Evolutionary conservation across 179 eudicot species (phyloP), one percentile per base, ranked within the genome.

Genomic region (Beta corolliflora): DNA sequence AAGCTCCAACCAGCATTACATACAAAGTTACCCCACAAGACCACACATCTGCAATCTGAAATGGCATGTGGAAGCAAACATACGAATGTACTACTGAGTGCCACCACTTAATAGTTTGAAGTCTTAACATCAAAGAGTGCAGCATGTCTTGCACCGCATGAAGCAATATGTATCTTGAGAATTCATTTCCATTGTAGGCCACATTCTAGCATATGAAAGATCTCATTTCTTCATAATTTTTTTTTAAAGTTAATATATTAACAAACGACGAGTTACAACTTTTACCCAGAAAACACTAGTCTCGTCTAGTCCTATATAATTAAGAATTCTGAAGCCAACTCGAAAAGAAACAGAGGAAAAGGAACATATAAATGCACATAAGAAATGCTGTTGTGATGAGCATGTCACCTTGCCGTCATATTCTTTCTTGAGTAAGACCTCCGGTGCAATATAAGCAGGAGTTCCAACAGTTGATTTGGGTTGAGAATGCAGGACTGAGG

Each of bases 401-500:
- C 41, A 77, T 73, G 46, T 66, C 84, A 93, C 98, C 97, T 94
- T 92, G 85, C 98, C 98, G 82, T 94, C 98, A 81, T 94, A 94
- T 86, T 93, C 98, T 88, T 94, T 94, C 85, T 93, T 92, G 46
- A 91, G 90, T 73, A 94, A 82, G 64, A 94, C 93, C 85, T 94
- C 98, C 11, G 98, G 98, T 46, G 98, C 98, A 84, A 94, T 94
- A 86, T 94, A 94, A 76, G 98, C 98, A 67, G 98, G 98, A 80
- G 98, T 94, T 69, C 98, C 98, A 77, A 94, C 98, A 46, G 98
- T 94, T 75, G 98, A 94, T 82, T 94, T 94, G 76, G 98, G 98
- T 88, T 94, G 98, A 72, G 98, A 94, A 90, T 94, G 98, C 81
- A 94, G 88, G 85, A 94, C 97, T 0, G 98, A 91, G 66, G 97